Conservation (phyloP, 495 filamentous ascomycete species). For the Hyaloscypha finlandica region DNA sequence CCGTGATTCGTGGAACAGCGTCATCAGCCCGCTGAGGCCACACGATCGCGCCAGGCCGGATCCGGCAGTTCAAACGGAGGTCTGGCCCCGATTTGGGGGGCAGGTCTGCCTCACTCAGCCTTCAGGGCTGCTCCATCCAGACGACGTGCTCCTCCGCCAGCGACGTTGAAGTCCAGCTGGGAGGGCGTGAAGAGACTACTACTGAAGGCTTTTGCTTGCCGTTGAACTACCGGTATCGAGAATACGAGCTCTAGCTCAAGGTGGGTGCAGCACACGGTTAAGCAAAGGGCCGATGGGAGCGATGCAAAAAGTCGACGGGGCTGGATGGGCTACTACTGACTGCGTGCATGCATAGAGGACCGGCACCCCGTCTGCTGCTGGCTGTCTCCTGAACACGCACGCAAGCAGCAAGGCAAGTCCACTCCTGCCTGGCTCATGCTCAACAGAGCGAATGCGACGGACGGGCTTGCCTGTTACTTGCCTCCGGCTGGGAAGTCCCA, state of each 20-base stretch:
- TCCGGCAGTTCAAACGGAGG: background rate
- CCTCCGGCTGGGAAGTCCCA: background rate
- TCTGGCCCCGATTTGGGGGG: background rate
- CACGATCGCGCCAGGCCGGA: background rate
- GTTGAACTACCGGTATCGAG: background rate
- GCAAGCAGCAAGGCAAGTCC: background rate
- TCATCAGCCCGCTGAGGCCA: background rate
- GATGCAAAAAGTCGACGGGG: background rate
- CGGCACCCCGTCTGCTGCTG: background rate
- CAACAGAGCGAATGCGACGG: background rate
- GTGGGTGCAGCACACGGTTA: background rate
- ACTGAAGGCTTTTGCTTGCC: background rate
- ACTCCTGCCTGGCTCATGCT: background rate
- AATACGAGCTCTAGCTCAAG: background rate
- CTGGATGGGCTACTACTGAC: background rate
- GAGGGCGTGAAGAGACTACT: background rate
- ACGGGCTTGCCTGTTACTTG: too few species aligned
- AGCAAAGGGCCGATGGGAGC: background rate
- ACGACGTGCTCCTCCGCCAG: background rate
- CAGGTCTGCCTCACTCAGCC: background rate
- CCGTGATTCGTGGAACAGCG: slow-evolving; percentile 22
- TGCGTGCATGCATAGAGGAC: background rate
- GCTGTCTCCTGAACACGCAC: background rate
- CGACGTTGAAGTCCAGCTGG: background rate
- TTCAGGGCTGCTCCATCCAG: background rate